Evolutionary conservation across 1,284 basidiomycete species (phyloP).

Genomic region (Marasmius tenuissimus): DNA sequence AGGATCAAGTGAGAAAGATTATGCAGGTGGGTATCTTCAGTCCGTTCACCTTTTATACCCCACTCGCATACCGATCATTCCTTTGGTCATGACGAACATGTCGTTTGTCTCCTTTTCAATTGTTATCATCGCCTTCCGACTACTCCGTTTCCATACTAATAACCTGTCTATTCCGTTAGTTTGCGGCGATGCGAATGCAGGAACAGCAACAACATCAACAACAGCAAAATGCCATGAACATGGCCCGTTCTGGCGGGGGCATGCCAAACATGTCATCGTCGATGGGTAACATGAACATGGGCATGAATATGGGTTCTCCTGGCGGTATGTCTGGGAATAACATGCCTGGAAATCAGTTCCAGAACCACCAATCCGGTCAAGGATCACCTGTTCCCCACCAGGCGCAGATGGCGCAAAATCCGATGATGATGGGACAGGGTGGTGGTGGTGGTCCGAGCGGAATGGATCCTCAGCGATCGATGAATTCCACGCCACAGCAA

Average conservation of each 20-base stretch:
- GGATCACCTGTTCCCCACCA: constrained; percentile 9
- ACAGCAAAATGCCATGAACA: constrained; percentile 13
- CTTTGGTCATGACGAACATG: neutral
- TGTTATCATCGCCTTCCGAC: constrained; percentile 2
- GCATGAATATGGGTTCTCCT: neutral
- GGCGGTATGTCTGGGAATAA: constrained; percentile 2
- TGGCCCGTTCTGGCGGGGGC: neutral
- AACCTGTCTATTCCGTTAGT: neutral
- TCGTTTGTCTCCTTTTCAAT: constrained; percentile 11
- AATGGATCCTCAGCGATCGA: constrained; percentile 2
- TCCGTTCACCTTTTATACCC: neutral
- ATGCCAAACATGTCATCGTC: constrained; percentile 16
- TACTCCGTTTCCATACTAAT: neutral
- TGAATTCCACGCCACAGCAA: constrained; percentile 14
- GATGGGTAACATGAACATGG: constrained; percentile 22
- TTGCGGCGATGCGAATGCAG: neutral
- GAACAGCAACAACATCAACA: constrained; percentile 25
- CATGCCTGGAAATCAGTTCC: neutral
- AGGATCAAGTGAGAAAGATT: constrained; percentile 60
- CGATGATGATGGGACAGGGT: constrained; percentile 9
- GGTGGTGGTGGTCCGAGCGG: constrained; percentile 2
- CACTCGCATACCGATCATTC: neutral
- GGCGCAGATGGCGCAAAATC: constrained; percentile 8
- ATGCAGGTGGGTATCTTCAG: constrained; percentile 48
- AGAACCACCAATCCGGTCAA: constrained; percentile 7